Percentiles rank a stretch among this genome's conserved stretches.
These are phyloP conservation scores for Eimeria brunetti DNA, from an alignment of 169 alveolate genomes.

Conservation along the genomic window DNA sequence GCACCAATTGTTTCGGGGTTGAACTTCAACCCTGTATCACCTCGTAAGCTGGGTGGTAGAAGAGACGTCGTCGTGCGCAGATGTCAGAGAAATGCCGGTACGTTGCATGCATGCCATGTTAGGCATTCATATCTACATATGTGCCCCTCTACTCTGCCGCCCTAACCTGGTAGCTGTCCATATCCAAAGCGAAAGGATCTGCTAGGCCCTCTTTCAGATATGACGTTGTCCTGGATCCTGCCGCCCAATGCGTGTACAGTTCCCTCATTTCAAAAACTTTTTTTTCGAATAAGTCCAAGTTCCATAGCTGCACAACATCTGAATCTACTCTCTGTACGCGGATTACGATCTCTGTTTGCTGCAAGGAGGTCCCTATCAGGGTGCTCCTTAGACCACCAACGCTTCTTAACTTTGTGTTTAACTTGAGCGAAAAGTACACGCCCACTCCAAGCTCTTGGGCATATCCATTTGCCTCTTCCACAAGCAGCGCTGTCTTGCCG, in stretches of 20 bases:
- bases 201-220: conserved; percentile 26
- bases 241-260: conserved; percentile 54
- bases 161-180: conserved; percentile 78
- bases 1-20: neutral
- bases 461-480: conserved; percentile 77
- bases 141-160: neutral
- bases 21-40: neutral
- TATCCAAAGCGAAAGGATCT: conserved; percentile 76
- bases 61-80: neutral
- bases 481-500: conserved; percentile 67
- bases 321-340: conserved; percentile 76
- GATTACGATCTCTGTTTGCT: conserved; percentile 75
- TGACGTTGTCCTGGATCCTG: conserved; percentile 22
- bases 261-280: conserved; percentile 80
- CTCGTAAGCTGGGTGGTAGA: neutral
- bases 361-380: conserved; percentile 52
- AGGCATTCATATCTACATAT: neutral
- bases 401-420: conserved; percentile 31
- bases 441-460: conserved; percentile 79
- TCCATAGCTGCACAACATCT: conserved; percentile 77
- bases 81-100: neutral
- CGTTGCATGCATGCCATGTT: neutral
- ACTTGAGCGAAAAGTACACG: conserved; percentile 76
- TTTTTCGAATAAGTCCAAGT: conserved; percentile 69
- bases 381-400: conserved; percentile 30